Conservation (phyloP, 305 asterid species). For the Rubia balearica region DNA sequence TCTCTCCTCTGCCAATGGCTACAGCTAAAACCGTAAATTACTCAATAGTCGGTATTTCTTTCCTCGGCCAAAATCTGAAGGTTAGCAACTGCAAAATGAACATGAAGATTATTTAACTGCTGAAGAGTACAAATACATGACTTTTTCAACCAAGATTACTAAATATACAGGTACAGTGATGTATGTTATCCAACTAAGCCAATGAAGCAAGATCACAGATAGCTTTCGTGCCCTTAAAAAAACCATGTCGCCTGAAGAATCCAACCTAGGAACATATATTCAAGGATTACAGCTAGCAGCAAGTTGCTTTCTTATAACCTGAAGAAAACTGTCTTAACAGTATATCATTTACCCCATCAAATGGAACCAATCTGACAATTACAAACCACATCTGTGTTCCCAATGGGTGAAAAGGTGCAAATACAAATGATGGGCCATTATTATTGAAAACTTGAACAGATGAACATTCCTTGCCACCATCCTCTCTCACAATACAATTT, state of each 20-base stretch:
- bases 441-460: slow-evolving; percentile 17
- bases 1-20: no score
- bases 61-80: no score
- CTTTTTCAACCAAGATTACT: no score
- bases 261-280: not conserved
- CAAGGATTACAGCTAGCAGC: not conserved
- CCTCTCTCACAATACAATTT: not conserved
- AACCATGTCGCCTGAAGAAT: not conserved
- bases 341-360: not conserved
- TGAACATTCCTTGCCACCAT: slow-evolving; percentile 6
- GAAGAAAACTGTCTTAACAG: not conserved
- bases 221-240: not conserved
- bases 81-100: no score
- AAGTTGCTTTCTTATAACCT: not conserved
- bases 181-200: no score
- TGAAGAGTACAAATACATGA: no score
- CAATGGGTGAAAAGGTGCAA: not conserved
- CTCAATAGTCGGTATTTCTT: no score
- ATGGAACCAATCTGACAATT: not conserved
- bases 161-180: no score
- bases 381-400: not conserved
- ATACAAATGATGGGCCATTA: slow-evolving; percentile 17
- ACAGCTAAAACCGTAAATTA: no score
- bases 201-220: no score
- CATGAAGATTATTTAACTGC: no score